Base-by-base conservation (phyloP, 371 early-diverging fungal genomes). In the Batkoa obscura region DNA sequence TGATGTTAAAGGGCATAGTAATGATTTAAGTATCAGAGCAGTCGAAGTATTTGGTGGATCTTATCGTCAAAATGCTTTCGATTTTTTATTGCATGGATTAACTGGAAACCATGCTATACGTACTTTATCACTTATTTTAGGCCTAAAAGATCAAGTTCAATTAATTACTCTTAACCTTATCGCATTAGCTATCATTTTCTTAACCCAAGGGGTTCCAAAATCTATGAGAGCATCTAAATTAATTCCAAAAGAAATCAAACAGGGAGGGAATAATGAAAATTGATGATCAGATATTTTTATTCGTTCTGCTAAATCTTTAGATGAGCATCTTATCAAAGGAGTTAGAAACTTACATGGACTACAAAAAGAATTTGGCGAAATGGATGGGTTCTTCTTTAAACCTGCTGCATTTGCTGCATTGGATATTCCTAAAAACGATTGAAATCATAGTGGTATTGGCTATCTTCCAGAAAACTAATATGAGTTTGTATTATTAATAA, bases 11-110 rank as follows among this genome's bases (percentile, higher is more conserved):
- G n/a, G n/a, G n/a, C n/a, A n/a, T n/a, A n/a, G n/a, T n/a, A n/a
- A n/a, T n/a, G n/a, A n/a, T n/a, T n/a, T n/a, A n/a, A n/a, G n/a
- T n/a, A n/a, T n/a, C n/a, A n/a, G n/a, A n/a, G n/a, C n/a, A n/a
- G n/a, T n/a, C n/a, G n/a, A n/a, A n/a, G n/a, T n/a, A n/a, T n/a
- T n/a, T n/a, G n/a, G n/a, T n/a, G n/a, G n/a, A n/a, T n/a, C n/a
- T n/a, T n/a, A n/a, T n/a, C n/a, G n/a, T n/a, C n/a, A n/a, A n/a
- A n/a, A n/a, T n/a, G n/a, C n/a, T n/a, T n/a, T n/a, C n/a, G n/a
- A n/a, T n/a, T 57, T 57, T 41, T 41, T 57, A 36, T 6, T 57
- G 2, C 57, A 57, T 49, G 33, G 12, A 3, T 37, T 57, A 10
- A 57, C 57, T 49, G 48, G 49, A 34, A 49, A 39, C 31, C 57